Base-by-base conservation (phyloP, 2,329 filamentous ascomycete species). In the Nigrospora osmanthi region DNA sequence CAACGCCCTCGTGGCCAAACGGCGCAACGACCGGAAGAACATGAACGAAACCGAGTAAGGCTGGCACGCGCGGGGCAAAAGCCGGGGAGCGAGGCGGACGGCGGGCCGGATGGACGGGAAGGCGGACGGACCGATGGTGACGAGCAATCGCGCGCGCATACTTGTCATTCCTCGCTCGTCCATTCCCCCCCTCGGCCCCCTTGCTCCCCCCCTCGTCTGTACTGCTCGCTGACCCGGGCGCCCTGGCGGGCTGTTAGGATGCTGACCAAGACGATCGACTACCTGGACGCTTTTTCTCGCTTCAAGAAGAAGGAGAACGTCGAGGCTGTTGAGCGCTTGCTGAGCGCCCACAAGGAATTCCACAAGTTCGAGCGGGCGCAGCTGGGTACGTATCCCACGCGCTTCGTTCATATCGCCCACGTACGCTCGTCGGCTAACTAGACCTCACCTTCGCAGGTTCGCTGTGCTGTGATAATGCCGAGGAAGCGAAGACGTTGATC, bases 291-390 rank as follows among this genome's bases (percentile, higher is more conserved):
- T 51, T 98, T 98, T 68, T 86, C 90, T 15, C 87, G 93, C 33
- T 97, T 97, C 77, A 95, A 95, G 70, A 83, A 90, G 58, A 89
- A 91, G 64, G 88, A 95, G 65, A 93, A 93, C 54, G 87, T 95
- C 60, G 87, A 95, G 69, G 87, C 89, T n/a, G 89, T 97, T 31
- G 89, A 95, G 67, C 81, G 88, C 48, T 72, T 96, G 56, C 76
- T 96, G 51, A 86, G 86, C 54, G 79, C 84, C 47, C 85, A 89
- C 60, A 80, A 81, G 52, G 81, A 89, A 62, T 72, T 98, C 55
- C 87, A 88, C 58, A 87, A 89, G 64, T 97, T 97, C 63, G 93
- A 98, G 76, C 81, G 89, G 58, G 90, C 89, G 38, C 89, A 96
- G 69, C 75, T 97, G 51, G 91, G 89, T 90, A 72, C 48, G 74